These are phyloP conservation scores for Gentiana dahurica DNA, from an alignment of 257 asterid genomes.

Conservation along the genomic window DNA sequence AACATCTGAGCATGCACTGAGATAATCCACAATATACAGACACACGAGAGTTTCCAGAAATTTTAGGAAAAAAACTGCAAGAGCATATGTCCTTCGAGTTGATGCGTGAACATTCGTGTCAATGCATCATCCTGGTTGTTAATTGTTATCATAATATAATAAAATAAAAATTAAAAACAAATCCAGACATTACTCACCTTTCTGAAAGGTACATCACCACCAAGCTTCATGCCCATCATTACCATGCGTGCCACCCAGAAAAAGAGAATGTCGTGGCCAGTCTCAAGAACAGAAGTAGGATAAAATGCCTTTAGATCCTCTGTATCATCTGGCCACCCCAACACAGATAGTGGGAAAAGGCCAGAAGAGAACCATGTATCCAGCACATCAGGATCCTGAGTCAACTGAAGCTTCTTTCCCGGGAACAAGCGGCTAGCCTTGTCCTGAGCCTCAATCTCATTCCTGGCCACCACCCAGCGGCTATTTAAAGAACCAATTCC, in stretches of 20 bases:
- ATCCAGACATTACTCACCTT: conserved; percentile 38
- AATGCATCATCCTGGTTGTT: too few relatives aligned
- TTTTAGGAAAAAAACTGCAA: too few relatives aligned
- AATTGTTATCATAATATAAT: too few relatives aligned
- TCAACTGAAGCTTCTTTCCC: conserved; percentile 54
- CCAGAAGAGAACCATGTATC: conserved; percentile 99
- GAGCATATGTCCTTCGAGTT: too few relatives aligned
- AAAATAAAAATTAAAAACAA: too few relatives aligned
- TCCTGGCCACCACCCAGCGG: conserved; percentile 87
- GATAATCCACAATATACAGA: neutral
- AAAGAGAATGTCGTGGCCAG: conserved; percentile 77
- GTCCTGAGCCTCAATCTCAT: conserved; percentile 51
- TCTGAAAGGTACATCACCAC: conserved; percentile 81
- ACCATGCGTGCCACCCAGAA: conserved; percentile 98
- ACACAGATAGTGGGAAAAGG: conserved; percentile 72
- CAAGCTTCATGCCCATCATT: conserved; percentile 94
- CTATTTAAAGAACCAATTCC: conserved; percentile 53
- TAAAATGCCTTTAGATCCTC: conserved; percentile 66
- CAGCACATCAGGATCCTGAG: conserved; percentile 87
- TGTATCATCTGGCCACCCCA: conserved; percentile 97
- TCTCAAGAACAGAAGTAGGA: conserved; percentile 89
- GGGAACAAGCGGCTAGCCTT: conserved; percentile 49
- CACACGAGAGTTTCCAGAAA: too few relatives aligned
- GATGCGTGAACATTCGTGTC: too few relatives aligned
- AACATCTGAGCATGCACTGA: neutral